Conservation (phyloP, 768 basidiomycete genomes). For the Clathrus columnatus region DNA sequence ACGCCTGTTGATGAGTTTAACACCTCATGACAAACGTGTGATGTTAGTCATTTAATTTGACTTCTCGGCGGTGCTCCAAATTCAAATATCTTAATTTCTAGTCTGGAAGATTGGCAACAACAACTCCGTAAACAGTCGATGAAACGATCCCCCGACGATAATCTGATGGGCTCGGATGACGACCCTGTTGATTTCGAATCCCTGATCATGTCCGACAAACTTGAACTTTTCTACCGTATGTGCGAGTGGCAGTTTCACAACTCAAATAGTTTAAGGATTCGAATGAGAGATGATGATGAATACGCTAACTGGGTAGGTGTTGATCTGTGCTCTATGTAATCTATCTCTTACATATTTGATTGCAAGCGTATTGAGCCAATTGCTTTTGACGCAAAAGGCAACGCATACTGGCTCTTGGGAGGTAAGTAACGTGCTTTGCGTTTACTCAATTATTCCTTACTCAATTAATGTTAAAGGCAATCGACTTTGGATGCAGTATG, state of each 20-base stretch:
- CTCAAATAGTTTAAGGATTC: constrained; percentile 51
- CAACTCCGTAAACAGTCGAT: constrained; percentile 68
- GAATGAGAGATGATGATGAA: constrained; percentile 78
- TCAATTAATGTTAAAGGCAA: constrained; percentile 40
- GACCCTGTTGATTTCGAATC: constrained; percentile 19
- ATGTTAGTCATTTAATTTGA: constrained; percentile 37
- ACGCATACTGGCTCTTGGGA: constrained; percentile 83
- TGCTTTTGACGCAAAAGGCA: constrained; percentile 69
- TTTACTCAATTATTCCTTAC: constrained; percentile 2
- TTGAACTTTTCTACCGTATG: constrained; percentile 65
- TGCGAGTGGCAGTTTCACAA: constrained; percentile 87
- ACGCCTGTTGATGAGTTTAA: constrained; percentile 60
- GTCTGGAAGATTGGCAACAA: constrained; percentile 72
- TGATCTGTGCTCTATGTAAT: constrained; percentile 9
- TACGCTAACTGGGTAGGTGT: constrained; percentile 64
- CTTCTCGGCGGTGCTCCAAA: constrained; percentile 15
- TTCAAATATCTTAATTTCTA: constrained; percentile 24
- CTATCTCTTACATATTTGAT: constrained; percentile 3
- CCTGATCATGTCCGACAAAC: constrained; percentile 60
- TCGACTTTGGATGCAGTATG: constrained; percentile 82
- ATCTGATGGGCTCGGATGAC: constrained; percentile 63
- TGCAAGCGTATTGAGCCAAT: constrained; percentile 74
- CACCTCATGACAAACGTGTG: constrained; percentile 68
- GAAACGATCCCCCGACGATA: constrained; percentile 57
- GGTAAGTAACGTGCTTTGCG: constrained; percentile 40